phyloP scores from a whole-genome alignment of 371 early-diverging fungal species.

The Fennellomyces sp. region DNA sequence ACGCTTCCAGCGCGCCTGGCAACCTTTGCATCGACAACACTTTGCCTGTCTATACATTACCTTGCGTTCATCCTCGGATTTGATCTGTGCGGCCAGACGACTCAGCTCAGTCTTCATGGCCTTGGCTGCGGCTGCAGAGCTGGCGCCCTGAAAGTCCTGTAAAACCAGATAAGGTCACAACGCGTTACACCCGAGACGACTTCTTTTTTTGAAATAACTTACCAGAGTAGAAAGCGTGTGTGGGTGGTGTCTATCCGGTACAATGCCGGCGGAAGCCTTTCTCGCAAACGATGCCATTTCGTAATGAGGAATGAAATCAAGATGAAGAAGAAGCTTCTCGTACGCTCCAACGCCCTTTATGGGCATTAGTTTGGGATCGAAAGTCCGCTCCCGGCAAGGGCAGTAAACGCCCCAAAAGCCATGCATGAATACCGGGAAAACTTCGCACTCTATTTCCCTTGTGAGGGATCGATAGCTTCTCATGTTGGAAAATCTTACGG shows the following conservation, averaged over 20 bases:
- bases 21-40: background rate
- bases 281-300: constrained; percentile 29
- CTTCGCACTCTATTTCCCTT: too few relatives aligned
- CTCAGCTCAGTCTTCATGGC: constrained; percentile 68
- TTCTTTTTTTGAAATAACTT: constrained; percentile 8
- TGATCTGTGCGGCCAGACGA: constrained; percentile 52
- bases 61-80: constrained; percentile 59
- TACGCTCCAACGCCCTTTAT: background rate
- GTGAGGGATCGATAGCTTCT: too few relatives aligned
- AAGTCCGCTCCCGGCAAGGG: background rate
- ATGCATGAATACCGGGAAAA: too few relatives aligned
- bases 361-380: background rate
- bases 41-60: too few relatives aligned
- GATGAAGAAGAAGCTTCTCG: background rate
- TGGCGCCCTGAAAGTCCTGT: constrained; percentile 70
- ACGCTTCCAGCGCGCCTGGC: too few relatives aligned
- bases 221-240: constrained; percentile 65
- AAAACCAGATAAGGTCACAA: background rate
- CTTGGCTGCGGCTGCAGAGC: constrained; percentile 68
- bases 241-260: constrained; percentile 53
- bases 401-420: background rate
- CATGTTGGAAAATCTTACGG: too few relatives aligned
- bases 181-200: background rate
- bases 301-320: background rate
- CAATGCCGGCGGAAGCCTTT: constrained; percentile 34